Percentiles rank a stretch among this genome's conserved stretches.
phyloP scores from a whole-genome alignment of 2,329 filamentous ascomycete species.

The Diaporthe citri region DNA sequence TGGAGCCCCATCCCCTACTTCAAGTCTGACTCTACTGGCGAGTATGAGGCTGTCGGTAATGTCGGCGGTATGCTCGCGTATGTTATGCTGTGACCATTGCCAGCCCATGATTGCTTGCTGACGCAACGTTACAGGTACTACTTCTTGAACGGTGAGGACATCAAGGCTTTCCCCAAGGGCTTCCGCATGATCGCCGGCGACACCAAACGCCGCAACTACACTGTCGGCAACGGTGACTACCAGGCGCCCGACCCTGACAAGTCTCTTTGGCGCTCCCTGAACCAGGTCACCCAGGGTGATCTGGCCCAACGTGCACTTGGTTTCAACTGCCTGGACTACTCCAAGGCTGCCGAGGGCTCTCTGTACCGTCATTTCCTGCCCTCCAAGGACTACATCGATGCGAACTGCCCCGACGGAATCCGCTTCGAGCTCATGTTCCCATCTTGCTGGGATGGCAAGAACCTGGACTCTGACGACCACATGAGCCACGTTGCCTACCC shows the following conservation, averaged over 20 bases:
- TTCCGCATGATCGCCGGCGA: conserved; percentile 89
- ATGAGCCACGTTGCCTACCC: conserved; percentile 82
- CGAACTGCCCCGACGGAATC: conserved; percentile 84
- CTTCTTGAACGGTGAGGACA: conserved; percentile 72
- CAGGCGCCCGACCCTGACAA: conserved; percentile 74
- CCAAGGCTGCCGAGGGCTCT: conserved; percentile 73
- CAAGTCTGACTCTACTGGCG: conserved; percentile 71
- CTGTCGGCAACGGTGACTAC: conserved; percentile 75
- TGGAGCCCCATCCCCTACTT: conserved; percentile 89
- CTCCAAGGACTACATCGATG: conserved; percentile 82
- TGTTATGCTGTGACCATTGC: conserved; percentile 53
- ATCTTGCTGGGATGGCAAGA: conserved; percentile 86
- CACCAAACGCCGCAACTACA: conserved; percentile 76
- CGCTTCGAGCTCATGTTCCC: conserved; percentile 90
- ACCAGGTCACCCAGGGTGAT: conserved; percentile 74
- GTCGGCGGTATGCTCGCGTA: conserved; percentile 88
- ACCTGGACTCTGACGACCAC: conserved; percentile 67
- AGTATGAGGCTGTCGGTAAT: conserved; percentile 77
- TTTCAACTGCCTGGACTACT: conserved; percentile 96
- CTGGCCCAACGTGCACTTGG: conserved; percentile 86
- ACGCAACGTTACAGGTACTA: conserved; percentile 75
- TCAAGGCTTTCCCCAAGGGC: conserved; percentile 79
- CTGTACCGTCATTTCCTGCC: conserved; percentile 87
- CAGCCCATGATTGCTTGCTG: not conserved
- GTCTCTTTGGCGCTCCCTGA: conserved; percentile 75